Base-by-base conservation (phyloP, 306 rosid species). In the Cercis canadensis region DNA sequence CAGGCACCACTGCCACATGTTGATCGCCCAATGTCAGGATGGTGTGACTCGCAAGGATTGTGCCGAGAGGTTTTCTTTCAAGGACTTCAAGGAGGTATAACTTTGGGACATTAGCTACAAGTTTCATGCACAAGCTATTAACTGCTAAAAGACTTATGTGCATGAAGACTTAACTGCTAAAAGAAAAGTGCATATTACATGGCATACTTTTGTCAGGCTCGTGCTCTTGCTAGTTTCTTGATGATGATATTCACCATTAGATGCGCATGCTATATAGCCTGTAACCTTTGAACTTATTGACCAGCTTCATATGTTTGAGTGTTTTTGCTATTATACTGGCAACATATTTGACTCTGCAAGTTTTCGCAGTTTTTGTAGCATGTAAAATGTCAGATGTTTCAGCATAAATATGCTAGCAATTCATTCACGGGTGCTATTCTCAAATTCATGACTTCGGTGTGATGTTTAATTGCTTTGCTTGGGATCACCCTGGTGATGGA, bases 31-130 rank as follows among this genome's bases (percentile, higher is more conserved):
- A 68, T 79, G 82, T 92, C 99, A 91, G 74, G 49, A 83, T 82
- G 99, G 83, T 13, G 97, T 95, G 73, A 95, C 97, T 69, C 97
- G 97, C 67, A 89, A 89, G 78, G 97, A 95, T 76, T 57, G 70
- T 75, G 87, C 80, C 12, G 70, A 85, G 71, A 81, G 68, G 47
- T 91, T 89, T 87, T 83, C 78, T 44, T 95, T 91, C 24, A 52
- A 78, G 52, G 99, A 95, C 53, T 89, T 95, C 81, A 78, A 79
- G 44, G 82, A 87, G 97, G 99, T 89, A 80, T 29, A 10, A 46
- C n/a, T 75, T 79, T 34, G 69, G 53, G 49, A 76, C 34, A 44
- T 54, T 13, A 54, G 49, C 61, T 69, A 45, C 55, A 10, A 0
- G 31, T 65, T 76, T 69, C 46, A 16, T 73, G 73, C 44, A 61